Evolutionary conservation across 2,329 filamentous ascomycete species (phyloP).

Genomic region (Neonectria neomacrospora): DNA sequence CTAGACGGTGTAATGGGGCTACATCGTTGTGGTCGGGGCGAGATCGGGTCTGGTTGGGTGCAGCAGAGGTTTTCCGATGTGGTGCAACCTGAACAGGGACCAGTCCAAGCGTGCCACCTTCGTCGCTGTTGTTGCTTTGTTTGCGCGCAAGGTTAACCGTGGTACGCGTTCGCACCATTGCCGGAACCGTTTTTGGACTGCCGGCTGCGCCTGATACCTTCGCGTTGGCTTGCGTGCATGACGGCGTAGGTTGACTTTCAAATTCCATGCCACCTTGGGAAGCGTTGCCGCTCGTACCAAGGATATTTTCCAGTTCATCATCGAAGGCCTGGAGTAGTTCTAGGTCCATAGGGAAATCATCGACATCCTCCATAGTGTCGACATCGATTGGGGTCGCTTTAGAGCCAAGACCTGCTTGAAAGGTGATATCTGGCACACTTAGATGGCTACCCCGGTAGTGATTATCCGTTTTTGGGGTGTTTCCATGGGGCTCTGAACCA

Average conservation of each 20-base stretch:
- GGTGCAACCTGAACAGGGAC: constrained; percentile 44
- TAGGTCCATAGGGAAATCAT: constrained; percentile 5
- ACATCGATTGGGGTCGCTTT: neutral
- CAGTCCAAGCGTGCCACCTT: constrained; percentile 32
- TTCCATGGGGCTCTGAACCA: neutral
- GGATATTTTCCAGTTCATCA: constrained; percentile 20
- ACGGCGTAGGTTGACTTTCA: neutral
- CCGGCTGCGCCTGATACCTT: constrained; percentile 1
- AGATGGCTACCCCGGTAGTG: neutral
- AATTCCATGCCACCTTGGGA: neutral
- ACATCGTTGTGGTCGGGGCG: constrained; percentile 10
- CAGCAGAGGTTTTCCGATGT: constrained; percentile 19
- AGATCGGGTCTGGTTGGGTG: constrained; percentile 13
- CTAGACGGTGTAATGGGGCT: constrained; percentile 25
- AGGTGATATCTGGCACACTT: neutral
- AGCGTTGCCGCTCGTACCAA: constrained; percentile 6
- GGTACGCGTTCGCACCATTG: constrained; percentile 44
- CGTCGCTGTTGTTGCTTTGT: constrained; percentile 48
- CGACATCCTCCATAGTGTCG: neutral
- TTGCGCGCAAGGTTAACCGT: constrained; percentile 49
- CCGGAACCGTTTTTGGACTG: constrained; percentile 17
- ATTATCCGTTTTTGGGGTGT: constrained; percentile 3
- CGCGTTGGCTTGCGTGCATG: neutral
- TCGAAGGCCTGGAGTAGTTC: constrained; percentile 29
- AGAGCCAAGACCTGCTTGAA: neutral